Conservation (phyloP, 179 eudicot species). For the Heliamphora pulchella region DNA sequence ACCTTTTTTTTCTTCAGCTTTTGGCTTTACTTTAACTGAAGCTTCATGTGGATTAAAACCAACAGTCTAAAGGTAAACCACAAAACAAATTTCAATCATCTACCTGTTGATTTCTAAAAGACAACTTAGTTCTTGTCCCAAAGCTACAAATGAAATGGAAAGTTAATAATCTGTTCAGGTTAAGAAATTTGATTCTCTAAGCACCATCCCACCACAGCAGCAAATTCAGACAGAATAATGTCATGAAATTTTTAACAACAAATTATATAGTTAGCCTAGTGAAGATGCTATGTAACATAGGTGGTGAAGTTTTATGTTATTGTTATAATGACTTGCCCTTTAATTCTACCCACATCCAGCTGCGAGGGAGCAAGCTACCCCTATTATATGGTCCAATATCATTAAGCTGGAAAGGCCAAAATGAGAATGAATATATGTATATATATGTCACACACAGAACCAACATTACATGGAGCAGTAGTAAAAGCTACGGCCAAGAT, state of each 20-base stretch:
- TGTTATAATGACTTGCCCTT: background rate
- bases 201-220: constrained; percentile 44
- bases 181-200: constrained; percentile 7
- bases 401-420: background rate
- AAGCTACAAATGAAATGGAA: background rate
- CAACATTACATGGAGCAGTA: background rate
- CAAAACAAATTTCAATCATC: background rate
- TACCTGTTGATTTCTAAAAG: background rate
- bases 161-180: background rate
- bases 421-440: background rate
- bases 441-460: background rate
- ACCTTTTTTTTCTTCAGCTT: too few species aligned
- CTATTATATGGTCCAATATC: background rate
- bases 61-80: background rate
- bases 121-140: constrained; percentile 2
- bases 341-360: background rate
- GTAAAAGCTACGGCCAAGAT: too few species aligned
- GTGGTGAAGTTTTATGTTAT: background rate
- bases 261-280: background rate
- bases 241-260: constrained; percentile 6
- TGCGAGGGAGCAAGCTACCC: constrained; percentile 7
- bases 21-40: too few species aligned
- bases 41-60: too few species aligned
- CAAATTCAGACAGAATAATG: constrained; percentile 12
- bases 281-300: background rate